phyloP scores from a whole-genome alignment of 2,329 filamentous ascomycete species.

The Sphaerulina vaccinii region DNA sequence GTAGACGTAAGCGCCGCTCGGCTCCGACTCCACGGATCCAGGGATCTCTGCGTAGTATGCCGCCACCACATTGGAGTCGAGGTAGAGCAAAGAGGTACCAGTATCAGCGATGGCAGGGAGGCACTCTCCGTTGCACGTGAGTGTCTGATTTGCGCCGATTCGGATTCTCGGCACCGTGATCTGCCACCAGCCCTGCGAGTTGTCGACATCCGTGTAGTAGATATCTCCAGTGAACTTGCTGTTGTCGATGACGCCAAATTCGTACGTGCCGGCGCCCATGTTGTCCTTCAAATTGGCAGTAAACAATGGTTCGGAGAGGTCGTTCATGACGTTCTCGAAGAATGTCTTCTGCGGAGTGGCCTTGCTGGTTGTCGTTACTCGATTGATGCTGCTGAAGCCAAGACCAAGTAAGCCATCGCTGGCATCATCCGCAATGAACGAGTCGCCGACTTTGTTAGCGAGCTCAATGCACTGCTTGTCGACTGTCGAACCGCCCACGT shows the following conservation, averaged over 20 bases:
- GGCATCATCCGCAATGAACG: slow-evolving; percentile 59
- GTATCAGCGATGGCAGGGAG: slow-evolving; percentile 50
- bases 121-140: slow-evolving; percentile 17
- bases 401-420: slow-evolving; percentile 70
- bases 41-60: slow-evolving; percentile 47
- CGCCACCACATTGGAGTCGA: slow-evolving; percentile 48
- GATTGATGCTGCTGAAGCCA: slow-evolving; percentile 65
- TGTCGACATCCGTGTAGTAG: slow-evolving; percentile 61
- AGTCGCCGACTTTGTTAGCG: slow-evolving; percentile 57
- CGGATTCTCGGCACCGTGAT: slow-evolving; percentile 59
- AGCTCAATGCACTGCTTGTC: slow-evolving; percentile 65
- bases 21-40: slow-evolving; percentile 39
- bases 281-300: slow-evolving; percentile 65
- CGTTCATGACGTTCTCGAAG: slow-evolving; percentile 66
- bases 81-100: slow-evolving; percentile 64
- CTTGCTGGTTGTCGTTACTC: slow-evolving; percentile 45
- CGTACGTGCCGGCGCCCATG: slow-evolving; percentile 59
- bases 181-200: slow-evolving; percentile 67
- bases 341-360: slow-evolving; percentile 63
- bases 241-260: slow-evolving; percentile 69
- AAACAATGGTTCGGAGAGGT: slow-evolving; percentile 65
- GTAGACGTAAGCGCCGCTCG: slow-evolving; percentile 48
- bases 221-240: slow-evolving; percentile 63
- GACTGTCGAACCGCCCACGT: slow-evolving; percentile 64
- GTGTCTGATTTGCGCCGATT: slow-evolving; percentile 44